A percentile compares a stretch with the other conserved stretches of the same genome.
These are phyloP conservation scores for Xylaria scruposa DNA, from an alignment of 495 filamentous ascomycete species.

Conservation along the genomic window DNA sequence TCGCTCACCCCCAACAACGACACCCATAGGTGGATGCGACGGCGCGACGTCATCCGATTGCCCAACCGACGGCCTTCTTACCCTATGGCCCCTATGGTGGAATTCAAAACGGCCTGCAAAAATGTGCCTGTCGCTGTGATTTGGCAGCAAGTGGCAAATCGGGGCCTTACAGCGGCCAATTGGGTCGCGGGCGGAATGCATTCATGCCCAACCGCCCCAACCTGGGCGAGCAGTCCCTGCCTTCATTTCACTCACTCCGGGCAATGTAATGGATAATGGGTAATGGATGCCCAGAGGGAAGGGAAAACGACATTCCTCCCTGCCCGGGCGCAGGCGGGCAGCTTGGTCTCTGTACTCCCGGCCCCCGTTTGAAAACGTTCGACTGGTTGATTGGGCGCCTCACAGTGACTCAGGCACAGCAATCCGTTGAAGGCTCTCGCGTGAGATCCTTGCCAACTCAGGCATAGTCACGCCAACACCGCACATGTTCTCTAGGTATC, in stretches of 20 bases:
- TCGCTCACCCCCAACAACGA: not conserved
- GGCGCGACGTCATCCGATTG: conserved; percentile 31
- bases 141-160: conserved; percentile 30
- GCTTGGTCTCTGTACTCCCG: conserved; percentile 7
- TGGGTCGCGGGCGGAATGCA: conserved; percentile 20
- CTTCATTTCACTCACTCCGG: not conserved
- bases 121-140: conserved; percentile 19
- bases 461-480: conserved; percentile 24
- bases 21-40: conserved; percentile 25
- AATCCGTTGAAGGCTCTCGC: conserved; percentile 15
- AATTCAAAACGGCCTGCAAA: conserved; percentile 14
- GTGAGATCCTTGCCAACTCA: conserved; percentile 28
- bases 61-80: conserved; percentile 20
- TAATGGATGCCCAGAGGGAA: not conserved
- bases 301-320: conserved; percentile 10
- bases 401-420: conserved; percentile 30
- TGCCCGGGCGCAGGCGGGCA: conserved; percentile 1
- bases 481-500: conserved; percentile 12
- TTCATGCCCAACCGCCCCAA: conserved; percentile 31
- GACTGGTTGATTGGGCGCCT: conserved; percentile 29
- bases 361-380: conserved; percentile 26
- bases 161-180: conserved; percentile 20
- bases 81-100: not conserved
- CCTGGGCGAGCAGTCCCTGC: conserved; percentile 19
- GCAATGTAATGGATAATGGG: not conserved